Evolutionary conservation across 2,329 filamentous ascomycete genomes (phyloP), one percentile per base, ranked within the genome.

Genomic region (Paecilomyces fulvus): DNA sequence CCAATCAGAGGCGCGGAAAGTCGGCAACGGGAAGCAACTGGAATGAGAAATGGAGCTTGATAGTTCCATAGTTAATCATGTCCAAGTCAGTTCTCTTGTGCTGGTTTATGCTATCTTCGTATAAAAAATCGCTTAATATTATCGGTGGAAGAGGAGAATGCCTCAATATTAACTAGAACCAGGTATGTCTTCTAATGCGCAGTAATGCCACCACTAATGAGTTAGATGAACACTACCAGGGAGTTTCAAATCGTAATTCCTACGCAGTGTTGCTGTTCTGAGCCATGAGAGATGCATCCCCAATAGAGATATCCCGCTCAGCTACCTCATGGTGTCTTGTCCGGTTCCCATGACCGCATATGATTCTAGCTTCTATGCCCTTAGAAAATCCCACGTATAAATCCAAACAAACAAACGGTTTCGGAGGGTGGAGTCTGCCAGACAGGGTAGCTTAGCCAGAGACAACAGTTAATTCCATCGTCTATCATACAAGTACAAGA

Each of bases 391-490:
- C 25, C 37, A 43, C 5, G 14, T 20, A 43, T 43, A 8, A 43
- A 12, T 17, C 37, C 37, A 43, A 43, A n/a, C 17, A 43, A 43
- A 43, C 14, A 3, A 43, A 43, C n/a, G n/a, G n/a, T 17, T 43
- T 43, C 14, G n/a, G n/a, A 43, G 10, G 4, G 20, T 43, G 37
- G 20, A 43, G 37, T 43, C 37, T 43, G 37, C 37, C 49, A 52
- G 48, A 33, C 53, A 59, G 62, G 55, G 53, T 58, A 60, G 54
- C 55, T 69, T 64, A 64, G 67, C 64, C 67, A 67, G 65, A 69
- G 70, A 72, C 70, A 73, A 71, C 69, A 73, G 70, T 68, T 68
- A 71, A 73, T 74, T 73, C 73, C 73, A 74, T 75, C 72, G 69
- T 75, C 73, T 75, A 75, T 75, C 69, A 73, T 75, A 75, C 73